A percentile compares a stretch with the other conserved stretches of the same genome.
phyloP scores from a whole-genome alignment of 148 eudicot species.

The Gaultheria prostrata region DNA sequence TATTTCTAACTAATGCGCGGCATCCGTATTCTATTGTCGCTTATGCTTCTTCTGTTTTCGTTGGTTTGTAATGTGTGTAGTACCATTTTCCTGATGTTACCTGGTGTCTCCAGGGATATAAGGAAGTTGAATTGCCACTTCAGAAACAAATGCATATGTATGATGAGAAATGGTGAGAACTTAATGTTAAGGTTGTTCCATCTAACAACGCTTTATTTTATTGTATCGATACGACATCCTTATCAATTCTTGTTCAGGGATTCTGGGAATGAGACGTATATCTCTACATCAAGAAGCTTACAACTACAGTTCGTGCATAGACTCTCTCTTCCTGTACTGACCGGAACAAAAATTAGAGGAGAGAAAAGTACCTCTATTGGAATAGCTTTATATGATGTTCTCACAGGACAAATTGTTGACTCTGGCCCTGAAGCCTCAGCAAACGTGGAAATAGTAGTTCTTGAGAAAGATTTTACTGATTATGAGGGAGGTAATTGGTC shows the following conservation, averaged over 20 bases:
- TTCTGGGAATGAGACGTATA: background rate
- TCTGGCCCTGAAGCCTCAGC: slow-evolving; percentile 23
- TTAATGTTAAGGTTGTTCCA: background rate
- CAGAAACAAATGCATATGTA: slow-evolving; percentile 3
- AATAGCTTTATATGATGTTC: slow-evolving; percentile 15
- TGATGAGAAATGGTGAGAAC: slow-evolving; percentile 16
- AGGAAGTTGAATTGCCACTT: slow-evolving; percentile 10
- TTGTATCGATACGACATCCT: background rate
- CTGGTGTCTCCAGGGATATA: slow-evolving; percentile 11
- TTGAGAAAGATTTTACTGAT: slow-evolving; percentile 16
- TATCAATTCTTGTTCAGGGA: slow-evolving; percentile 6
- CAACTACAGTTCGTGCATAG: background rate
- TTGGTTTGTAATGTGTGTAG: background rate
- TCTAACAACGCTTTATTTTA: background rate
- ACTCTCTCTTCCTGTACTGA: slow-evolving; percentile 11
- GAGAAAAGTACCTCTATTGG: background rate
- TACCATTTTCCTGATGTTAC: slow-evolving; percentile 3
- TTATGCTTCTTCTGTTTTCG: background rate
- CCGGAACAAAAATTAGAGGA: slow-evolving; percentile 18
- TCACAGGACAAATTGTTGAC: slow-evolving; percentile 11
- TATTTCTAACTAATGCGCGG: background rate
- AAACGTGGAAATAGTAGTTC: slow-evolving; percentile 20
- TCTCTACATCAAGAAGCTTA: slow-evolving; percentile 1
- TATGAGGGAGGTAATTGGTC: slow-evolving; percentile 14
- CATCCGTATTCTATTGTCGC: background rate